Evolutionary conservation across 495 filamentous ascomycete species (phyloP), one percentile per base, ranked within the genome.

Genomic region (Cladorrhinum samala): DNA sequence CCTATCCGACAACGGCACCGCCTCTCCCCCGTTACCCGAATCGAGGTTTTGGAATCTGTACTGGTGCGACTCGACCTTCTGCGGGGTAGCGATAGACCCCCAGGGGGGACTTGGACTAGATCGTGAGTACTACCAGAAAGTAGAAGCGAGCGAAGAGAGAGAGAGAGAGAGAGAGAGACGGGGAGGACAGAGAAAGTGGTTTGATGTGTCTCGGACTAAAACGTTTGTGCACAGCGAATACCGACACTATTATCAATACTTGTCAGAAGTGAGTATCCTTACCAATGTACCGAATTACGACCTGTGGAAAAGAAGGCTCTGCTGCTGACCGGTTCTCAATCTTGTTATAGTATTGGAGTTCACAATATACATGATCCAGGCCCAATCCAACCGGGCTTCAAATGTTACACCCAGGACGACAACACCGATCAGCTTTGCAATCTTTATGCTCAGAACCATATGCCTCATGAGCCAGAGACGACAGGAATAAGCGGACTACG

Each of bases 201-300:
- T 44, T 40, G 23, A 48, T 50, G 30, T 37, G 13, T 46, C 36
- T 53, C 24, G 27, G 48, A 44, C 53, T 58, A 54, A 60, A 70
- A 59, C 4, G 52, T 46, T 49, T 23, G 48, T 52, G 46, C 33
- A 33, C 30, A 76, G 73, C 72, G 16, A 72, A 63, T 52, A 69
- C 75, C 49, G 68, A 70, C 49, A 55, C 62, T 49, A 71, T 77
- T 48, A 75, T 76, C 68, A 77, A 73, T 59, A 67, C 61, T 45
- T 77, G 73, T 44, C 67, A 74, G 44, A 69, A 71, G 74, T 76
- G 56, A 64, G 73, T 52, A 25, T 18, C 21, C 40, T 25, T 52
- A 18, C 40, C 57, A 27, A 24, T 52, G n/a, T 48, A 30, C 38
- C 52, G 13, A 53, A 20, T n/a, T n/a, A n/a, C n/a, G n/a, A n/a